Conservation (phyloP, 2,329 filamentous ascomycete species). For the Mariannaea sp. region DNA sequence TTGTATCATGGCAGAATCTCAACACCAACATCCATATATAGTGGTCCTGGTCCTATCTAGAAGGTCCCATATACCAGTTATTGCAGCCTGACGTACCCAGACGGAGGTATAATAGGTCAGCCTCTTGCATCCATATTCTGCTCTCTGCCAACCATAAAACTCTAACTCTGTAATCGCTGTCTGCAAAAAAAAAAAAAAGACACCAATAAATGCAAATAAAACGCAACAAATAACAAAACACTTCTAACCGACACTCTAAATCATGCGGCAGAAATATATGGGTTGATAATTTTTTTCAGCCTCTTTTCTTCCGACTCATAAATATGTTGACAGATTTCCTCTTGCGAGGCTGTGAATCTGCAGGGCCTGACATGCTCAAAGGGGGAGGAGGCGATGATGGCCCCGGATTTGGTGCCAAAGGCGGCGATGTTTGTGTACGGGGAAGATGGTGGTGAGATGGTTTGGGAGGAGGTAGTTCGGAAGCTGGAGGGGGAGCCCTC, state of each 20-base stretch:
- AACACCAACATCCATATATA: too few species aligned
- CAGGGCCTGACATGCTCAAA: conserved; percentile 13
- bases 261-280: too few species aligned
- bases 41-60: too few species aligned
- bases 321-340: conserved; percentile 56
- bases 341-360: conserved; percentile 40
- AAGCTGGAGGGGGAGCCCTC: conserved; percentile 5
- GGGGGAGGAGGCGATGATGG: conserved; percentile 32
- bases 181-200: neutral
- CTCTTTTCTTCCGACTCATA: conserved; percentile 51
- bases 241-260: too few species aligned
- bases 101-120: neutral
- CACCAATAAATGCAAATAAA: neutral
- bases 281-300: neutral
- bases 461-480: conserved; percentile 18
- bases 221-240: neutral
- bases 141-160: neutral
- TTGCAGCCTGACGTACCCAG: too few species aligned
- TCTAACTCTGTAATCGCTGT: neutral
- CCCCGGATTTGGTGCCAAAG: conserved; percentile 21
- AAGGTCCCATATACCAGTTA: too few species aligned
- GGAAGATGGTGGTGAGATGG: conserved; percentile 22
- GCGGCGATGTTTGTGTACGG: conserved; percentile 27
- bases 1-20: too few species aligned
- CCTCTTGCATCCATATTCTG: neutral